Evolutionary conservation across 2,329 filamentous ascomycete genomes (phyloP).

Genomic region (Cyphellophora attinorum): DNA sequence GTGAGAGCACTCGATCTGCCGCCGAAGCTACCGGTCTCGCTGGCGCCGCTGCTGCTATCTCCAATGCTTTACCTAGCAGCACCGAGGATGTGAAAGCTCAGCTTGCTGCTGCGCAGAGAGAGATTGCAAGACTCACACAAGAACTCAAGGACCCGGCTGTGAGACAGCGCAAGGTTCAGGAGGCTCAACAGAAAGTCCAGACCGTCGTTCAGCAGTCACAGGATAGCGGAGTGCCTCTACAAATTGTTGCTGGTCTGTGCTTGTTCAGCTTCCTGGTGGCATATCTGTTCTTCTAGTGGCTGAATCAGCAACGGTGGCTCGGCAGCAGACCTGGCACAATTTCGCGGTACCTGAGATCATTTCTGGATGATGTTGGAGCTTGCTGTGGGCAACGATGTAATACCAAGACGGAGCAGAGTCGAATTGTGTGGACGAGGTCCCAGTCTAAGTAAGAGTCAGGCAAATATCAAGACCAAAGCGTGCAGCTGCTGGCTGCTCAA

Average conservation of each 20-base stretch:
- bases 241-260: slow-evolving; percentile 74
- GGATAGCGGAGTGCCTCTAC: slow-evolving; percentile 64
- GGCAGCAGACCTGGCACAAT: background rate
- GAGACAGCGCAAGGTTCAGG: slow-evolving; percentile 63
- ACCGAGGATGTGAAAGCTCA: slow-evolving; percentile 60
- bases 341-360: background rate
- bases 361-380: too few species aligned
- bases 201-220: slow-evolving; percentile 41
- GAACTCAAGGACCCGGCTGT: slow-evolving; percentile 59
- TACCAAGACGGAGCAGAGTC: too few species aligned
- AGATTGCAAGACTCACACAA: slow-evolving; percentile 59
- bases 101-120: slow-evolving; percentile 64
- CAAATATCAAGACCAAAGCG: too few species aligned
- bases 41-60: slow-evolving; percentile 40
- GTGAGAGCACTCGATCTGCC: slow-evolving; percentile 18
- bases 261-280: slow-evolving; percentile 86
- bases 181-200: slow-evolving; percentile 46
- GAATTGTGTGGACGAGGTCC: too few species aligned
- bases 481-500: too few species aligned
- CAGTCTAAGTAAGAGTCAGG: too few species aligned
- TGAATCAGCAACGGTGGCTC: background rate
- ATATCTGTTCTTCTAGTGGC: slow-evolving; percentile 85
- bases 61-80: slow-evolving; percentile 37
- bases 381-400: too few species aligned
- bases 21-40: slow-evolving; percentile 25